Conservation (phyloP, 805 yeast genomes). For the Nakazawaea pomicola region DNA sequence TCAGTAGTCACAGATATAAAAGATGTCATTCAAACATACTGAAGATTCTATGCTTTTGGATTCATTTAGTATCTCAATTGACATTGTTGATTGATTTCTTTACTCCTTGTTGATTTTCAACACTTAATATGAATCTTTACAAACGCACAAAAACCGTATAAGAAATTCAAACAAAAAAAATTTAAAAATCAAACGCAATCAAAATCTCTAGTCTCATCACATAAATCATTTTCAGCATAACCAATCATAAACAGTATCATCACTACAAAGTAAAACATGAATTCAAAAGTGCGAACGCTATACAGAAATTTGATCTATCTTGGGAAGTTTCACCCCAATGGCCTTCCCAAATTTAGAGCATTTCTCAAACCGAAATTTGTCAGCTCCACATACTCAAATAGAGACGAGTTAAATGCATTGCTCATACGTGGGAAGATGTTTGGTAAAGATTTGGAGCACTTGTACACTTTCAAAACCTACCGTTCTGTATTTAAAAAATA, state of each 20-base stretch:
- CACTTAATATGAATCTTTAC: not conserved
- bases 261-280: slow-evolving; percentile 20
- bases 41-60: not conserved
- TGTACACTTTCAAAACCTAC: slow-evolving; percentile 28
- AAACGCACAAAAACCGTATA: no score
- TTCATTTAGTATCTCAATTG: not conserved
- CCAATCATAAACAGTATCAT: no score
- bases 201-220: no score
- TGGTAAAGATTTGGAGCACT: slow-evolving; percentile 25
- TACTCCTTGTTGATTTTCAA: not conserved
- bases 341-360: slow-evolving; percentile 22
- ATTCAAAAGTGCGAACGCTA: slow-evolving; percentile 21
- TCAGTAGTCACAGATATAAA: no score
- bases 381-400: slow-evolving; percentile 8
- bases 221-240: no score
- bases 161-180: no score
- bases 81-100: not conserved
- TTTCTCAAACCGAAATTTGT: slow-evolving; percentile 16
- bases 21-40: not conserved
- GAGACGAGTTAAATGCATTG: slow-evolving; percentile 21
- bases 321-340: slow-evolving; percentile 34
- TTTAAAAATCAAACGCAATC: not conserved
- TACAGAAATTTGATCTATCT: slow-evolving; percentile 27
- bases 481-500: slow-evolving; percentile 25
- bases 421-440: slow-evolving; percentile 25